Evolutionary conservation across 495 filamentous ascomycete genomes (phyloP).

Genomic region (Podospora anserina): DNA sequence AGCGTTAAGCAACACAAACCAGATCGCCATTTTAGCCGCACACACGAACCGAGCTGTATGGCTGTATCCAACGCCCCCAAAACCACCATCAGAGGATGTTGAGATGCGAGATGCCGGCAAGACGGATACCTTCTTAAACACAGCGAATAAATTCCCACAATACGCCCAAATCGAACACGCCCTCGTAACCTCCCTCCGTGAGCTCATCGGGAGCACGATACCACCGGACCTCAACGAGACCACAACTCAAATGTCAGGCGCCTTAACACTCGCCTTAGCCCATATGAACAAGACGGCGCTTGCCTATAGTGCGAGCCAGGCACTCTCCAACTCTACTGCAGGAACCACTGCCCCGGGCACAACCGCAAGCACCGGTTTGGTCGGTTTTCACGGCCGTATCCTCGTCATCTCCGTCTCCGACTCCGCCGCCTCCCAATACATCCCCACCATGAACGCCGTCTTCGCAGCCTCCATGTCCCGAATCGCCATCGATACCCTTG

Average conservation of each 20-base stretch:
- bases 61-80: conserved; percentile 67
- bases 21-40: conserved; percentile 86
- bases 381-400: conserved; percentile 74
- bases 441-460: conserved; percentile 95
- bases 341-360: conserved; percentile 31
- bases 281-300: conserved; percentile 69
- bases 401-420: conserved; percentile 78
- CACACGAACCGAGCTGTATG: conserved; percentile 80
- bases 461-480: conserved; percentile 85
- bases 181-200: conserved; percentile 65
- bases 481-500: conserved; percentile 87
- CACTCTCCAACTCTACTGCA: conserved; percentile 29
- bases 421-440: conserved; percentile 85
- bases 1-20: conserved; percentile 86
- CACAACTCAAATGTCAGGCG: conserved; percentile 80
- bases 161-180: conserved; percentile 81
- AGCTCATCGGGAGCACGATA: conserved; percentile 65
- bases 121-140: conserved; percentile 19
- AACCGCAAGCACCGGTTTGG: conserved; percentile 30
- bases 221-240: conserved; percentile 59
- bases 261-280: conserved; percentile 80
- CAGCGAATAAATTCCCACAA: conserved; percentile 88
- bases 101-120: conserved; percentile 44
- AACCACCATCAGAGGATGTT: conserved; percentile 36
- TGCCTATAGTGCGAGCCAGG: conserved; percentile 14